Conservation (phyloP, 805 yeast genomes). For the Wickerhamomyces bisporus region DNA sequence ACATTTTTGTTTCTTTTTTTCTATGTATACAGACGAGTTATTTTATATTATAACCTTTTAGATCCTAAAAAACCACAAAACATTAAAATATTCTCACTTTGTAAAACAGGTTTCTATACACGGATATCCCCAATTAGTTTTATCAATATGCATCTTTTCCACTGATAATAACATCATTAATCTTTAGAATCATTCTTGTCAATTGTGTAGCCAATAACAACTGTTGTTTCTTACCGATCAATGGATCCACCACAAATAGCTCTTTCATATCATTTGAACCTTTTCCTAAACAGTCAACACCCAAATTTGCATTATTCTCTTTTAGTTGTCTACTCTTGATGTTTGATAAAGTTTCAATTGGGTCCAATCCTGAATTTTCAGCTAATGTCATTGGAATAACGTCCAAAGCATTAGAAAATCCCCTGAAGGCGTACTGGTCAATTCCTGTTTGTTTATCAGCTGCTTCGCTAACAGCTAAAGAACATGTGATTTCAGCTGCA, state of each 20-base stretch:
- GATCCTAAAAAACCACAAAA: too few relatives aligned
- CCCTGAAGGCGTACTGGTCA: slow-evolving; percentile 97
- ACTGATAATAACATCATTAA: slow-evolving; percentile 90
- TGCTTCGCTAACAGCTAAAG: slow-evolving; percentile 83
- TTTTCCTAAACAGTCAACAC: slow-evolving; percentile 90
- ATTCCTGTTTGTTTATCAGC: slow-evolving; percentile 93
- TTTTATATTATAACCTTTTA: too few relatives aligned
- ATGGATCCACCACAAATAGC: slow-evolving; percentile 91
- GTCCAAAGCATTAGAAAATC: slow-evolving; percentile 88
- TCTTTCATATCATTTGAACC: slow-evolving; percentile 92
- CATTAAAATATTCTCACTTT: too few relatives aligned
- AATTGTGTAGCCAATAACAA: slow-evolving; percentile 92
- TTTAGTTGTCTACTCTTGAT: slow-evolving; percentile 82
- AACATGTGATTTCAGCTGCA: slow-evolving; percentile 93
- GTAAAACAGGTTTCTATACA: too few relatives aligned
- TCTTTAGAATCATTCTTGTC: slow-evolving; percentile 95
- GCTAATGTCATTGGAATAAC: slow-evolving; percentile 91
- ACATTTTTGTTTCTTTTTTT: not conserved
- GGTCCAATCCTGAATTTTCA: slow-evolving; percentile 93
- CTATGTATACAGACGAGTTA: too few relatives aligned
- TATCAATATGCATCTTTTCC: slow-evolving; percentile 67
- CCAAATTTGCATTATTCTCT: slow-evolving; percentile 65
- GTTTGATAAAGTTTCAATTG: slow-evolving; percentile 82
- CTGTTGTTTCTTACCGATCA: slow-evolving; percentile 96
- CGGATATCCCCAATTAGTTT: too few relatives aligned